Evolutionary conservation across 208 protist species (phyloP).

Genomic region (Porcisia hertigi): DNA sequence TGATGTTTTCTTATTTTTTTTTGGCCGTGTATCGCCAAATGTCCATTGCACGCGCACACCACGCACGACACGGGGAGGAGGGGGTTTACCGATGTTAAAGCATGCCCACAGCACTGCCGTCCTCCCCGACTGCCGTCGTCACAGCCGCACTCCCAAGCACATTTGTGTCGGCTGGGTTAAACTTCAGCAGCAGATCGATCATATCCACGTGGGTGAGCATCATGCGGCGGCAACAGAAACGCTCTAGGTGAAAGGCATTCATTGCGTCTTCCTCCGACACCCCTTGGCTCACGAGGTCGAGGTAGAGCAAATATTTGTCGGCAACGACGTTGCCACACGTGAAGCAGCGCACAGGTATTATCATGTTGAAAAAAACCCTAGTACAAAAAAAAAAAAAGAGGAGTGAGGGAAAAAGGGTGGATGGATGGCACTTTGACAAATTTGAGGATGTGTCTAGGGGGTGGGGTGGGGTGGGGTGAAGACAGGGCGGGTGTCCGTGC

Average conservation of each 20-base stretch:
- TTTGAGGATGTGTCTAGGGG: not conserved
- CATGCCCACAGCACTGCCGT: not conserved
- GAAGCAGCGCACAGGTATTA: slow-evolving; percentile 99
- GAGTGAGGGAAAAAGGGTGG: not conserved
- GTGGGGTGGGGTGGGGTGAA: not conserved
- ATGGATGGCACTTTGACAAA: not conserved
- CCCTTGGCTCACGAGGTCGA: slow-evolving; percentile 92
- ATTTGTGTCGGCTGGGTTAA: slow-evolving; percentile 87
- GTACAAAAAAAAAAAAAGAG: slow-evolving; percentile 3
- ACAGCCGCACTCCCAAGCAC: slow-evolving; percentile 26
- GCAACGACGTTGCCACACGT: slow-evolving; percentile 99
- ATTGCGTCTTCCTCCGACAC: slow-evolving; percentile 96
- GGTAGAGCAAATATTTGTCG: slow-evolving; percentile 98
- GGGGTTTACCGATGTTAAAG: not conserved
- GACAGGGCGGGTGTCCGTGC: no score
- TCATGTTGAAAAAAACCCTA: slow-evolving; percentile 81
- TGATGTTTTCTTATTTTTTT: no score
- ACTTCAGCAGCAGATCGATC: slow-evolving; percentile 97
- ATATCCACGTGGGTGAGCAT: slow-evolving; percentile 99
- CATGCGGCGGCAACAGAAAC: slow-evolving; percentile 99
- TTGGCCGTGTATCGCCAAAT: no score
- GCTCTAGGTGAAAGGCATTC: slow-evolving; percentile 94
- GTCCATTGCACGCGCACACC: not conserved
- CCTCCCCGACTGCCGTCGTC: not conserved
- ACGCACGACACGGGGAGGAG: no score